phyloP scores from a whole-genome alignment of 306 rosid species.

The Trichosanthes truncata region DNA sequence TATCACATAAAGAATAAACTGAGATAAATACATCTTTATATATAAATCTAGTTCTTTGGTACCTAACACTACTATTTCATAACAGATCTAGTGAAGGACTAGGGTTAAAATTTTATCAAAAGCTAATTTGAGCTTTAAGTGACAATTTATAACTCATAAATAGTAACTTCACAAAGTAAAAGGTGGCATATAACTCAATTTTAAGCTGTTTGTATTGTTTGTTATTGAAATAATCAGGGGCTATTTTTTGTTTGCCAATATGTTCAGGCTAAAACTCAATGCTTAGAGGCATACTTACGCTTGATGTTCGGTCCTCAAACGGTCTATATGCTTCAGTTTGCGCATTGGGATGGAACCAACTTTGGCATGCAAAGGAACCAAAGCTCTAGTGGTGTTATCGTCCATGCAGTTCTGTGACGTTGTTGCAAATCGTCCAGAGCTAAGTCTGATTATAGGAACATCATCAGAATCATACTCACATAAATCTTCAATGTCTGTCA shows the following conservation, averaged over 20 bases:
- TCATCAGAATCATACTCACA: slow-evolving; percentile 1
- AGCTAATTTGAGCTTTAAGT: not conserved
- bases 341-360: not conserved
- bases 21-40: not conserved
- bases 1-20: not conserved
- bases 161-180: not conserved
- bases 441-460: slow-evolving; percentile 13
- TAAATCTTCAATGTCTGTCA: slow-evolving; percentile 26
- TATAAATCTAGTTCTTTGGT: not conserved
- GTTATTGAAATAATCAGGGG: not conserved
- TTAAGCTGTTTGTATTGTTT: not conserved
- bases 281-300: not conserved
- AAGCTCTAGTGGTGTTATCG: not conserved
- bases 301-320: not conserved
- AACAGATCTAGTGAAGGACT: not conserved
- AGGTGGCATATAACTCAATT: not conserved
- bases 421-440: not conserved
- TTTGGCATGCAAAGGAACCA: not conserved
- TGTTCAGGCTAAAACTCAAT: not conserved
- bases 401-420: not conserved
- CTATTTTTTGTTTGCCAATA: not conserved
- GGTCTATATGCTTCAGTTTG: not conserved
- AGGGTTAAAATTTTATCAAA: not conserved
- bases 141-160: not conserved
- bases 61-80: not conserved